Evolutionary conservation across 2,329 filamentous ascomycete species (phyloP).

Genomic region (Alternaria longipes): DNA sequence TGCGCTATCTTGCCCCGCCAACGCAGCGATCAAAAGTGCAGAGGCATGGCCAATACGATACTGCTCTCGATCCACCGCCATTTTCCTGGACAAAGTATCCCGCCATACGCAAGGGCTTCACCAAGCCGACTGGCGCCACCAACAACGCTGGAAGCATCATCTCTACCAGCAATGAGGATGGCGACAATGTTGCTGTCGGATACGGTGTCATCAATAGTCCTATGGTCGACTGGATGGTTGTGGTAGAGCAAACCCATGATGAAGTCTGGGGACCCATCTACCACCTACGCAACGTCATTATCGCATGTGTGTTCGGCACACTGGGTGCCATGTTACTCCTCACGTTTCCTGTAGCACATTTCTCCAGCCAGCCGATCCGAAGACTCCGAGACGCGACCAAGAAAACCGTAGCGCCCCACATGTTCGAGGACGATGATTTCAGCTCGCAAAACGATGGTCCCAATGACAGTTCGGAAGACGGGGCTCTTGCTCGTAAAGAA

Average conservation of each 20-base stretch:
- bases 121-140: slow-evolving; percentile 53
- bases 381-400: slow-evolving; percentile 78
- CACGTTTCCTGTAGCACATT: slow-evolving; percentile 80
- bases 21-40: slow-evolving; percentile 31
- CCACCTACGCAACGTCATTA: slow-evolving; percentile 78
- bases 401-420: slow-evolving; percentile 74
- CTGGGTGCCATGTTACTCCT: slow-evolving; percentile 76
- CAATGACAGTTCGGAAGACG: slow-evolving; percentile 60
- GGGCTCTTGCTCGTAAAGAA: slow-evolving; percentile 57
- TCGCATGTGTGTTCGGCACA: slow-evolving; percentile 87
- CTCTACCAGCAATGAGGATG: slow-evolving; percentile 77
- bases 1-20: slow-evolving; percentile 48
- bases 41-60: slow-evolving; percentile 42
- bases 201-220: slow-evolving; percentile 74
- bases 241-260: slow-evolving; percentile 77
- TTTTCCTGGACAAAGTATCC: slow-evolving; percentile 72
- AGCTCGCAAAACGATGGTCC: slow-evolving; percentile 48
- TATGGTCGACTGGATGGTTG: slow-evolving; percentile 81
- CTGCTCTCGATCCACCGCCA: slow-evolving; percentile 32
- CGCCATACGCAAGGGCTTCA: slow-evolving; percentile 69
- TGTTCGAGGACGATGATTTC: slow-evolving; percentile 59
- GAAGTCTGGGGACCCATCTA: slow-evolving; percentile 82
- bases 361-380: slow-evolving; percentile 81
- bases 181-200: slow-evolving; percentile 76
- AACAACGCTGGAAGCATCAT: slow-evolving; percentile 77